A percentile compares a stretch with the other conserved stretches of the same genome.
These are phyloP conservation scores for Hypomontagnella monticulosa DNA, from an alignment of 495 filamentous ascomycete genomes.

Conservation along the genomic window DNA sequence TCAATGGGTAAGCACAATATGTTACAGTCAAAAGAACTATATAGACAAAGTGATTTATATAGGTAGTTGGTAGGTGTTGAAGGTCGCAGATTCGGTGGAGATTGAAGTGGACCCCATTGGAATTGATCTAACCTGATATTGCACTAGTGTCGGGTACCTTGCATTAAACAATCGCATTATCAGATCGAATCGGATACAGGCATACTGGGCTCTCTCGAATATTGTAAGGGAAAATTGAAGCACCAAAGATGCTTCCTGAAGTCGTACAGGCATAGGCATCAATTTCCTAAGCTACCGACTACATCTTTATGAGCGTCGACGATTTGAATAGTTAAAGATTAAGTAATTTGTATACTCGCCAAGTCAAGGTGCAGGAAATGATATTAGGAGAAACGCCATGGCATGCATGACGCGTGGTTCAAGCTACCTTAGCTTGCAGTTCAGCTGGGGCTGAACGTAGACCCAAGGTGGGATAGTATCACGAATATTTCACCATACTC, in stretches of 20 bases:
- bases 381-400: conserved; percentile 4
- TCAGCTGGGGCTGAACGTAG: conserved; percentile 31
- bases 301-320: too few relatives aligned
- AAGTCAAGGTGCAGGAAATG: neutral
- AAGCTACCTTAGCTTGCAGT: conserved; percentile 14
- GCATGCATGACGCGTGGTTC: conserved; percentile 10
- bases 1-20: neutral
- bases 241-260: too few relatives aligned
- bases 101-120: neutral
- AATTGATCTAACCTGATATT: neutral
- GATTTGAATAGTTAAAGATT: too few relatives aligned
- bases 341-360: too few relatives aligned
- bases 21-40: too few relatives aligned
- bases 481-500: neutral
- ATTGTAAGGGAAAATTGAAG: too few relatives aligned
- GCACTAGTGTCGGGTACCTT: conserved; percentile 37
- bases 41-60: neutral
- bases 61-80: neutral
- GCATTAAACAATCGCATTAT: conserved; percentile 18
- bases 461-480: neutral
- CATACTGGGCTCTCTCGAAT: neutral
- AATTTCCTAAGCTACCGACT: too few relatives aligned
- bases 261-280: too few relatives aligned
- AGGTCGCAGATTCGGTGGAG: conserved; percentile 1
- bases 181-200: neutral